Evolutionary conservation across 2,329 filamentous ascomycete species (phyloP).

Genomic region (Cadophora luteo-olivacea): DNA sequence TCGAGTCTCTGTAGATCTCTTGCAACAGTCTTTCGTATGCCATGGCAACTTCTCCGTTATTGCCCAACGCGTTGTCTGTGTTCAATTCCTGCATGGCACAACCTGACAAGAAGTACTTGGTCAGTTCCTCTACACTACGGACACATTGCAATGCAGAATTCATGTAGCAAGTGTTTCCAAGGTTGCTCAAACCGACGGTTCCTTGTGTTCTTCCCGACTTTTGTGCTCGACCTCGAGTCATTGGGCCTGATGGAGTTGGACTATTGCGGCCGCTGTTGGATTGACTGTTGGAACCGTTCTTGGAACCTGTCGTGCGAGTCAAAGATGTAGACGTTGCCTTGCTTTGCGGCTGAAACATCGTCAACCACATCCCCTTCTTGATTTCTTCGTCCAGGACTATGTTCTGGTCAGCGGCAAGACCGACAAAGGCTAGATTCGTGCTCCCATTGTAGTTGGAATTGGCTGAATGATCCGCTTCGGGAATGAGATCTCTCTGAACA

Average conservation of each 20-base stretch:
- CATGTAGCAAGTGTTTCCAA: conserved; percentile 99
- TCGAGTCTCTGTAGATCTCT: conserved; percentile 76
- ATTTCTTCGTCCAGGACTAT: conserved; percentile 86
- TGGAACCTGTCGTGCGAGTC: conserved; percentile 30
- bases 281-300: conserved; percentile 46
- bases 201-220: conserved; percentile 75
- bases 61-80: conserved; percentile 80
- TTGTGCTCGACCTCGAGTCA: conserved; percentile 75
- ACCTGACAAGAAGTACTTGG: conserved; percentile 83
- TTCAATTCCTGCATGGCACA: conserved; percentile 85
- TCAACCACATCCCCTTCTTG: conserved; percentile 63
- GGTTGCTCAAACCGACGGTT: conserved; percentile 82
- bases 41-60: conserved; percentile 85
- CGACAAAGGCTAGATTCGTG: conserved; percentile 67
- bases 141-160: conserved; percentile 97
- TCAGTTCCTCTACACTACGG: conserved; percentile 90
- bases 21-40: conserved; percentile 79
- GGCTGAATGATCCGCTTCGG: conserved; percentile 72
- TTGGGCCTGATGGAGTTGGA: conserved; percentile 61
- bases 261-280: conserved; percentile 73
- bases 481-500: conserved; percentile 68
- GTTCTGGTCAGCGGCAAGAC: conserved; percentile 74
- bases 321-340: conserved; percentile 35
- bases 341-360: conserved; percentile 43
- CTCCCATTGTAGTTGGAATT: conserved; percentile 81